Conservation (phyloP, 495 filamentous ascomycete species). For the Aspergillus carlsbadensis region DNA sequence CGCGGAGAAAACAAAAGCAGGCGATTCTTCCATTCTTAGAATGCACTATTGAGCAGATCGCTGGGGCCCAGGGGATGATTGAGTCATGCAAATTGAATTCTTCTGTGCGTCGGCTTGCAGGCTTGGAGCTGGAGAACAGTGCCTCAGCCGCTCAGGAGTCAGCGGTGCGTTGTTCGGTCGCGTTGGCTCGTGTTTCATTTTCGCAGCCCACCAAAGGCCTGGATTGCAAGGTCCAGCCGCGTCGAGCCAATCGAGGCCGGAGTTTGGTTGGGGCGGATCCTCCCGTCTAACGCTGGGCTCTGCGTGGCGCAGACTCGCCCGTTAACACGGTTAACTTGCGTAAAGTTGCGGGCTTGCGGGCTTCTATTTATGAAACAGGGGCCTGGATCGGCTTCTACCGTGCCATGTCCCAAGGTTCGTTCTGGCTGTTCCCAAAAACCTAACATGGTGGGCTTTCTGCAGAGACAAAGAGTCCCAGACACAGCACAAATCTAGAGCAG, state of each 20-base stretch:
- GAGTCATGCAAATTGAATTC: background rate
- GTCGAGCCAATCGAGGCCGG: background rate
- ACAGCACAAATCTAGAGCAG: too few relatives aligned
- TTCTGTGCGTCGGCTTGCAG: too few relatives aligned
- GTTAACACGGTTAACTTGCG: too few relatives aligned
- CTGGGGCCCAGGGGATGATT: background rate
- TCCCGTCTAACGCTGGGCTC: slow-evolving; percentile 12
- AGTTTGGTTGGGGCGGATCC: slow-evolving; percentile 7
- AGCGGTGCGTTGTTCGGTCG: background rate
- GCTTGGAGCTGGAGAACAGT: background rate
- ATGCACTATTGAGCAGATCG: background rate
- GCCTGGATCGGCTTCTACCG: slow-evolving; percentile 1
- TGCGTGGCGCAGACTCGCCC: slow-evolving; percentile 4
- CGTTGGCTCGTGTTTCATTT: background rate
- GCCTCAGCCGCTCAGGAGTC: background rate
- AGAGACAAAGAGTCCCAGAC: too few relatives aligned
- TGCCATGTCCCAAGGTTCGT: slow-evolving; percentile 2
- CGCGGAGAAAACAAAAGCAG: too few relatives aligned
- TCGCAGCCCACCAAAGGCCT: background rate
- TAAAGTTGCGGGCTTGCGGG: background rate
- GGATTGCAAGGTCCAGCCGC: background rate
- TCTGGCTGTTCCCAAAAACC: background rate
- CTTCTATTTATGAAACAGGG: slow-evolving; percentile 12
- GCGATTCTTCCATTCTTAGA: background rate
- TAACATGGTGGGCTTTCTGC: background rate